phyloP scores from a whole-genome alignment of 2,329 filamentous ascomycete species.

The Hymenoscyphus fraxineus region DNA sequence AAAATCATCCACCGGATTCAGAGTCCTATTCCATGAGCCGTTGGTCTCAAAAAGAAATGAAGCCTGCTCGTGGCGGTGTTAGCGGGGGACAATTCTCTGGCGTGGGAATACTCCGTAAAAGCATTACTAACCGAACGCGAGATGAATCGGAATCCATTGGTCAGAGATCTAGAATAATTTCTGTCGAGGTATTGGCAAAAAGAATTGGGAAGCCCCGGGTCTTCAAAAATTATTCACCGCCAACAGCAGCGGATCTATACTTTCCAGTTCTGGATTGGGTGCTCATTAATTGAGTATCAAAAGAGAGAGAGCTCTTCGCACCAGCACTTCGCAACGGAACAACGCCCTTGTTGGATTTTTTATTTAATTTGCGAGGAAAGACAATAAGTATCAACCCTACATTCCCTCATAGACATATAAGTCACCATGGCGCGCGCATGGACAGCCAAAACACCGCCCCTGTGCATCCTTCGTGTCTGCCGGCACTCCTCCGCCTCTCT shows the following conservation, averaged over 20 bases:
- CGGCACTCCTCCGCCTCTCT: slow-evolving; percentile 1
- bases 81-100: not conserved
- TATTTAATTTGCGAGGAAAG: not conserved
- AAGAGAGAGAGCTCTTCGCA: not conserved
- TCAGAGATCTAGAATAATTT: not conserved
- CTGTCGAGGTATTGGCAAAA: not conserved
- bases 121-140: not conserved
- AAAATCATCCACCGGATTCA: not conserved
- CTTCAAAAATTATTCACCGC: not conserved
- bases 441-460: not conserved
- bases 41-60: not conserved
- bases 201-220: not conserved
- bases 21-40: not conserved
- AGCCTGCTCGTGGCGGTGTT: not conserved
- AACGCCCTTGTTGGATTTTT: not conserved
- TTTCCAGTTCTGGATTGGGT: not conserved
- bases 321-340: not conserved
- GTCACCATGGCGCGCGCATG: not conserved
- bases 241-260: not conserved
- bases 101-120: not conserved
- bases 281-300: not conserved
- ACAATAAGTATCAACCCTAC: not conserved
- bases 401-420: not conserved
- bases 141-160: not conserved
- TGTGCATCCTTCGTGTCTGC: not conserved